A percentile compares a stretch with the other conserved stretches of the same genome.
Evolutionary conservation across 306 rosid genomes (phyloP).

Genomic region (Fragaria nilgerrensis): DNA sequence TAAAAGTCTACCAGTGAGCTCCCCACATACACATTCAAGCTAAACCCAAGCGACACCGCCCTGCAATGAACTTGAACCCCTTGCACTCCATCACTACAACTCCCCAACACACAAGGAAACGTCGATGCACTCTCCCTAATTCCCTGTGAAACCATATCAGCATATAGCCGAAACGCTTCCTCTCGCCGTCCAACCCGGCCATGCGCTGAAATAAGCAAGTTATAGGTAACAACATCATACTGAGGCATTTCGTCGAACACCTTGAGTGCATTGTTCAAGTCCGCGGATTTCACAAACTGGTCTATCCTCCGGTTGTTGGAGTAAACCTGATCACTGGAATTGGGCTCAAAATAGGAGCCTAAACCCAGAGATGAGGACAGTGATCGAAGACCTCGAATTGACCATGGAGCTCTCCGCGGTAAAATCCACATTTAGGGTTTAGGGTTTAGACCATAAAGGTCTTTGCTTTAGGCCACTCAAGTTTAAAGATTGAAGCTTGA

Average conservation of each 20-base stretch:
- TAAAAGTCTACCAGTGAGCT: conserved; percentile 57
- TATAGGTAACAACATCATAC: conserved; percentile 65
- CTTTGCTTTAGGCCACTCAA: not conserved
- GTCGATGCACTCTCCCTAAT: conserved; percentile 56
- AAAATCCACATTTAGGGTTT: not conserved
- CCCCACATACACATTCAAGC: conserved; percentile 50
- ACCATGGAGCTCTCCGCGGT: conserved; percentile 18
- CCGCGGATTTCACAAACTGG: conserved; percentile 34
- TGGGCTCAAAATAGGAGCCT: conserved; percentile 21
- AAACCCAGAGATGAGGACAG: conserved; percentile 18
- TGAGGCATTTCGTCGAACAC: conserved; percentile 53
- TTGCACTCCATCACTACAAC: conserved; percentile 47
- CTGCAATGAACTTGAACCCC: conserved; percentile 78
- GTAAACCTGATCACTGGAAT: conserved; percentile 33
- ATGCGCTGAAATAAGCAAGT: conserved; percentile 62
- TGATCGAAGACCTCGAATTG: not conserved
- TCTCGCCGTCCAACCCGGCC: conserved; percentile 29
- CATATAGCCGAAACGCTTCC: conserved; percentile 47
- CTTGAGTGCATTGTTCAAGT: conserved; percentile 42
- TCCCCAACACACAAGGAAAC: conserved; percentile 47
- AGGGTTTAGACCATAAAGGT: not conserved
- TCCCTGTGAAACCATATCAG: conserved; percentile 54
- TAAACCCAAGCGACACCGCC: conserved; percentile 54
- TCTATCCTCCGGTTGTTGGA: conserved; percentile 47
- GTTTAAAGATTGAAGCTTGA: not conserved